These are phyloP conservation scores for Monosporascus cannonballus DNA, from an alignment of 2,329 filamentous ascomycete genomes.

Conservation along the genomic window DNA sequence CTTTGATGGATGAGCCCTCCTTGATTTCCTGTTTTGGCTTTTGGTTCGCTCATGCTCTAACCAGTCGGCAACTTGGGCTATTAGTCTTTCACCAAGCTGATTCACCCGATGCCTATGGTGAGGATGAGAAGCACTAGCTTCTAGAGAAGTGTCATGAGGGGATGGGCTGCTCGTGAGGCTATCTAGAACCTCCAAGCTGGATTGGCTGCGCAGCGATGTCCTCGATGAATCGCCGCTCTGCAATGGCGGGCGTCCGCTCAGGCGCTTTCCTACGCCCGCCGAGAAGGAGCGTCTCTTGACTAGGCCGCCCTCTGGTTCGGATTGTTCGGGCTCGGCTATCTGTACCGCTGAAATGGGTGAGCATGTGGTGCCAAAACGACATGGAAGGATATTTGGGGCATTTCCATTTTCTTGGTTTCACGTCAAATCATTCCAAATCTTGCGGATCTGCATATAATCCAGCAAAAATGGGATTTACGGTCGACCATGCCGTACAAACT, in stretches of 20 bases:
- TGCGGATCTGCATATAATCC: background rate
- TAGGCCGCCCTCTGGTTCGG: conserved; percentile 15
- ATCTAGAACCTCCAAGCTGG: conserved; percentile 27
- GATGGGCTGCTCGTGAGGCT: conserved; percentile 19
- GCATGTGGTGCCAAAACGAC: background rate
- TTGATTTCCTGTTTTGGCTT: conserved; percentile 50
- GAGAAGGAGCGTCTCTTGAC: conserved; percentile 40
- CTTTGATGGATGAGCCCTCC: conserved; percentile 32
- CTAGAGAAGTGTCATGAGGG: conserved; percentile 17
- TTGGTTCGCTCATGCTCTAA: conserved; percentile 71
- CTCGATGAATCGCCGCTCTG: conserved; percentile 34
- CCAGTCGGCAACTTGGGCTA: conserved; percentile 78
- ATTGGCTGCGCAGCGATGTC: conserved; percentile 36
- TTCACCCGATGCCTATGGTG: conserved; percentile 30
- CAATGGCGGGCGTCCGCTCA: conserved; percentile 36
- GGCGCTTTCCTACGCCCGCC: conserved; percentile 35
- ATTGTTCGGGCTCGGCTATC: conserved; percentile 46
- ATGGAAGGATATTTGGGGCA: background rate
- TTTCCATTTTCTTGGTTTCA: background rate
- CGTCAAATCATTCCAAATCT: background rate
- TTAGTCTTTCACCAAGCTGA: conserved; percentile 45
- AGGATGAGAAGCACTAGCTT: conserved; percentile 23
- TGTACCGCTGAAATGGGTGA: conserved; percentile 42
- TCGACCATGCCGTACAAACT: background rate
- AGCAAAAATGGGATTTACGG: background rate